Evolutionary conservation across 1,284 basidiomycete species (phyloP), one percentile per base, ranked within the genome.

Genomic region (Ustilago loliicola): DNA sequence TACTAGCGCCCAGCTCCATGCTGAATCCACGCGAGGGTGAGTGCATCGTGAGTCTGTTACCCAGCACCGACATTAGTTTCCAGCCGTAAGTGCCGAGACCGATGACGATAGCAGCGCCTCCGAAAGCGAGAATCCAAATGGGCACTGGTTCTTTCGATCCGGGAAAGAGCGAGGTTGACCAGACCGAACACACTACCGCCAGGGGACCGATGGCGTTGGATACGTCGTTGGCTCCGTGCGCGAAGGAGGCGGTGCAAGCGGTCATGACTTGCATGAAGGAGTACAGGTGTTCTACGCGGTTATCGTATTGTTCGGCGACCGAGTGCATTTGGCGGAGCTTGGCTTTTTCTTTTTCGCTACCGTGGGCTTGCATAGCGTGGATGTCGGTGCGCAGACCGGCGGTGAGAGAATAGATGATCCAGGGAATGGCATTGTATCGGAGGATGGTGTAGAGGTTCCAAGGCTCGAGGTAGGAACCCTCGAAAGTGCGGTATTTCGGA

Each of bases 141-240:
- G 77, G 76, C 2, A 69, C 65, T 2, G 60, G 29, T 19, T 67
- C 67, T 34, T 68, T 61, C 13, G n/a, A 21, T 3, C 42, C 47
- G 0, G 79, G 66, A 36, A 77, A 58, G 9, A 52, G 40, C 4
- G 67, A 64, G 6, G 70, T 76, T 15, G 64, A 61, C 74, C 74
- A 80, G 6, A 66, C 62, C 2, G 56, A 29, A 63, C 72, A 81
- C n/a, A 80, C 68, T 4, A 75, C 80, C 1, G 80, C 56, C 7
- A 70, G 61, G 4, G 80, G 77, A 7, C 70, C 80, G 40, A 81
- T 66, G 15, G 77, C 66, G 66, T 80, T 80, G 11, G 56, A 56
- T 6, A 80, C 71, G 54, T 81, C 77, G 66, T 77, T 75, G 60
- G 77, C 70, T 27, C 77, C 80, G 58, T 81, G 80, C 0, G 80